Percentiles rank a stretch among this genome's conserved stretches.
Evolutionary conservation across 2,329 filamentous ascomycete species (phyloP).

Genomic region (Alternaria novae-zelandiae): DNA sequence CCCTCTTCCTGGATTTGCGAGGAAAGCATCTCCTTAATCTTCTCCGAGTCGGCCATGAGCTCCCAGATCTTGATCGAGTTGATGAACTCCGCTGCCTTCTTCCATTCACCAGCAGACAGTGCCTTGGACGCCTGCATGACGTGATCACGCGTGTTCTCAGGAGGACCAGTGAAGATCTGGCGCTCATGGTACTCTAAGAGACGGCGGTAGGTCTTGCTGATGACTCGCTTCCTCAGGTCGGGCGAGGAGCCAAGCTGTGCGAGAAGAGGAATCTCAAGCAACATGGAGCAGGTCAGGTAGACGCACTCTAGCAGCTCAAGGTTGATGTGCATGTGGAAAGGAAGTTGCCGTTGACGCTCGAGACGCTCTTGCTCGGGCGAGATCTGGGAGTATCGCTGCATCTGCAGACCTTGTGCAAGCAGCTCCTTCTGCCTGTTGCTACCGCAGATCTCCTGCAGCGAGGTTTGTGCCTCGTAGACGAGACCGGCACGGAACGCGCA

Average conservation of each 20-base stretch:
- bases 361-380: conserved; percentile 97
- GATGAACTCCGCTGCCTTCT: conserved; percentile 91
- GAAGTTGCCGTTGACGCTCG: conserved; percentile 95
- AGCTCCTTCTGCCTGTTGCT: conserved; percentile 98
- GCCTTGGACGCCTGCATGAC: conserved; percentile 99
- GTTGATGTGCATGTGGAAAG: conserved; percentile 99
- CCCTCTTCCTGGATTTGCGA: conserved; percentile 99
- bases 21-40: conserved; percentile 96
- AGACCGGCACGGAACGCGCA: conserved; percentile 97
- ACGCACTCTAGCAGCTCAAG: conserved; percentile 97
- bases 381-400: conserved; percentile 95
- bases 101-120: conserved; percentile 96
- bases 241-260: conserved; percentile 96
- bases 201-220: conserved; percentile 98
- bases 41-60: conserved; percentile 87
- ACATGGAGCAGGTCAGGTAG: conserved; percentile 98
- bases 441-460: conserved; percentile 96
- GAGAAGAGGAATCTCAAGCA: conserved; percentile 95
- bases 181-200: conserved; percentile 99
- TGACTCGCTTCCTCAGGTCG: conserved; percentile 95
- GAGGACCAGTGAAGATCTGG: conserved; percentile 97
- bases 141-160: conserved; percentile 98
- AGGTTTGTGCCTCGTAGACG: conserved; percentile 96
- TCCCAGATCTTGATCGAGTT: conserved; percentile 99
- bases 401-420: conserved; percentile 96